Evolutionary conservation across 139 green algal species (phyloP).

Genomic region (Picochlorum sp.): DNA sequence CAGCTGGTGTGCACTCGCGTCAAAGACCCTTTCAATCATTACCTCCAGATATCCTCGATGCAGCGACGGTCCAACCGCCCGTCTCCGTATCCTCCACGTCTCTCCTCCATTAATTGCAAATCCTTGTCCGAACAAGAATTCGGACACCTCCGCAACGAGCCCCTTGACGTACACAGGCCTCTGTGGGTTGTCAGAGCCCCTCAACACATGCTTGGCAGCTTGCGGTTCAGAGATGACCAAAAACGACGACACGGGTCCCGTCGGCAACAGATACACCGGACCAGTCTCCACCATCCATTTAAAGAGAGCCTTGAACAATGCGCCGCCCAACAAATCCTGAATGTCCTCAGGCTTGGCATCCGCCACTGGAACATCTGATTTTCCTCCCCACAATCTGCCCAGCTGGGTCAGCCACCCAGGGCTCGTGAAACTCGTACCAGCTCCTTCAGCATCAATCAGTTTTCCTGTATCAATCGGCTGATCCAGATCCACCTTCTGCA

Average conservation of each 20-base stretch:
- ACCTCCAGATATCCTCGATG: constrained; percentile 84
- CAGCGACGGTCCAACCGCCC: constrained; percentile 83
- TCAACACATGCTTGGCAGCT: constrained; percentile 90
- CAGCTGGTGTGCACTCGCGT: constrained; percentile 51
- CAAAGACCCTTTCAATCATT: constrained; percentile 90
- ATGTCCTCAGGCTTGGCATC: constrained; percentile 94
- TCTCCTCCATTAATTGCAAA: constrained; percentile 89
- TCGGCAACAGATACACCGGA: constrained; percentile 91
- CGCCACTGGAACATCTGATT: constrained; percentile 88
- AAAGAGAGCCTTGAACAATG: constrained; percentile 85
- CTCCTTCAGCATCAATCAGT: constrained; percentile 69
- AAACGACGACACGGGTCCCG: constrained; percentile 75
- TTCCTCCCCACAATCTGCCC: constrained; percentile 77
- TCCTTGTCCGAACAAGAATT: constrained; percentile 95
- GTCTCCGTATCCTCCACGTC: constrained; percentile 66
- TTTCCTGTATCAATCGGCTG: constrained; percentile 40
- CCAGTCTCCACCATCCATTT: constrained; percentile 84
- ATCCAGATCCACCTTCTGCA: constrained; percentile 29
- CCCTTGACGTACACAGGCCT: constrained; percentile 79
- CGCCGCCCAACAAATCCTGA: constrained; percentile 90
- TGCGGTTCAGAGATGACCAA: constrained; percentile 86
- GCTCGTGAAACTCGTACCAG: constrained; percentile 57
- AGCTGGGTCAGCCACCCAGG: constrained; percentile 87
- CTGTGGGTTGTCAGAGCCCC: constrained; percentile 70
- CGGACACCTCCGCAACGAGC: constrained; percentile 79